Evolutionary conservation across 495 filamentous ascomycete species (phyloP), one percentile per base, ranked within the genome.

Genomic region (Aspergillus ellipticus): DNA sequence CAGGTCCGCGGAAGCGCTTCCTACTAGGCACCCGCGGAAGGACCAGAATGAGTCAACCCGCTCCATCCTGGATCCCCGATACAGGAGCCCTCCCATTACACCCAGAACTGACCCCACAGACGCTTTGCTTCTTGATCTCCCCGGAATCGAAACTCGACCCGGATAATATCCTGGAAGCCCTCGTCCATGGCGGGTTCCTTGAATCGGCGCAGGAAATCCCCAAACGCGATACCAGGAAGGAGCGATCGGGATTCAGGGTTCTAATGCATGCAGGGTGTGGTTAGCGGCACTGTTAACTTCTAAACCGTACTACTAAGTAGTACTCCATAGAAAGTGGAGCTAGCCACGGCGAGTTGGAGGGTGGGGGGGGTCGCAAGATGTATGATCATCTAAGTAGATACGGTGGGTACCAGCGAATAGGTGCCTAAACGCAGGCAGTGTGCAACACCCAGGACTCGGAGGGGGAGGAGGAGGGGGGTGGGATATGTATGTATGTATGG

Each of bases 211-310:
- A 70, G 72, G 61, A 89, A 98, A 21, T 83, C 78, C 10, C 78
- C 82, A 67, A 96, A 97, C 0, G 94, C 93, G 42, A 94, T 77
- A 19, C 80, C 81, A 1, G 92, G 92, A 6, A 97, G 82, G 2
- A 84, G 77, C 1, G 78, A 70, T 52, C 93, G 81, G 22, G 84
- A 81, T 70, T 97, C 91, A 6, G 90, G 93, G 55, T 96, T 97
- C 75, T 91, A 71, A 3, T 17, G n/a, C n/a, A 24, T 35, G 28
- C 49, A 51, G 22, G 21, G 22, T 28, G 26, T 20, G 9, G 28
- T 43, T 48, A 33, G 43, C n/a, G 33, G 17, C 17, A 33, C 22
- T 19, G 17, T n/a, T n/a, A n/a, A n/a, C n/a, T n/a, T n/a, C n/a
- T n/a, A n/a, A n/a, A n/a, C n/a, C n/a, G n/a, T n/a, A n/a, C n/a